phyloP scores from a whole-genome alignment of 192 early-diverging fungal species.

The Backusella macrospora region DNA sequence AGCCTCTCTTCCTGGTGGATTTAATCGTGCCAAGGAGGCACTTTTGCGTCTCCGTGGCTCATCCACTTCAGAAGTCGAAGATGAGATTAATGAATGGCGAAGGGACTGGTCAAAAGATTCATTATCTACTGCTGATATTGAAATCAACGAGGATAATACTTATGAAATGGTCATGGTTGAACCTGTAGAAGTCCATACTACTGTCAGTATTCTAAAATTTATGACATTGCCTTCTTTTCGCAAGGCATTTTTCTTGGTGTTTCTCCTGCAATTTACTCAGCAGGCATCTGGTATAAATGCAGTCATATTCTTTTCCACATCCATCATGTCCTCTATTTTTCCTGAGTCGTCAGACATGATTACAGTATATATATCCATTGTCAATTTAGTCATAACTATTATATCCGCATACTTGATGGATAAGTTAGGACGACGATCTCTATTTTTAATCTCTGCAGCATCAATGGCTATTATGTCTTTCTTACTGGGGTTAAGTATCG shows the following conservation, averaged over 20 bases:
- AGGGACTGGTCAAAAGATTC: conserved; percentile 31
- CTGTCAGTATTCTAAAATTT: conserved; percentile 46
- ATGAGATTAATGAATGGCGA: conserved; percentile 57
- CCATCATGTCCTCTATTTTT: conserved; percentile 64
- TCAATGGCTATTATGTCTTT: conserved; percentile 62
- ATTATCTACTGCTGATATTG: conserved; percentile 18
- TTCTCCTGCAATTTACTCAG: conserved; percentile 78
- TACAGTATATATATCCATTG: conserved; percentile 76
- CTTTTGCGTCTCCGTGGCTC: conserved; percentile 60
- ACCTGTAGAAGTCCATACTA: not conserved
- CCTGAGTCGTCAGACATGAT: conserved; percentile 69
- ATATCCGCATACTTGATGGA: conserved; percentile 78
- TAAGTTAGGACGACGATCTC: conserved; percentile 67
- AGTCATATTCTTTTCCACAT: conserved; percentile 85
- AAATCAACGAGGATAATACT: not conserved
- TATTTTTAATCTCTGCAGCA: conserved; percentile 63
- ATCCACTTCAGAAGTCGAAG: conserved; percentile 45
- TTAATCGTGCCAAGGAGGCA: conserved; percentile 53
- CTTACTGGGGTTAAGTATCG: conserved; percentile 61
- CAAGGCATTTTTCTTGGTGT: conserved; percentile 61
- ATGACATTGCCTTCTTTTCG: conserved; percentile 54
- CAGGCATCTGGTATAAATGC: conserved; percentile 92
- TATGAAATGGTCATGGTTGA: conserved; percentile 1
- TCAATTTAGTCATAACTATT: conserved; percentile 76
- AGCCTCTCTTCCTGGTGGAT: conserved; percentile 53